phyloP scores from a whole-genome alignment of 805 yeast genomes.

The Spathaspora arborariae region DNA sequence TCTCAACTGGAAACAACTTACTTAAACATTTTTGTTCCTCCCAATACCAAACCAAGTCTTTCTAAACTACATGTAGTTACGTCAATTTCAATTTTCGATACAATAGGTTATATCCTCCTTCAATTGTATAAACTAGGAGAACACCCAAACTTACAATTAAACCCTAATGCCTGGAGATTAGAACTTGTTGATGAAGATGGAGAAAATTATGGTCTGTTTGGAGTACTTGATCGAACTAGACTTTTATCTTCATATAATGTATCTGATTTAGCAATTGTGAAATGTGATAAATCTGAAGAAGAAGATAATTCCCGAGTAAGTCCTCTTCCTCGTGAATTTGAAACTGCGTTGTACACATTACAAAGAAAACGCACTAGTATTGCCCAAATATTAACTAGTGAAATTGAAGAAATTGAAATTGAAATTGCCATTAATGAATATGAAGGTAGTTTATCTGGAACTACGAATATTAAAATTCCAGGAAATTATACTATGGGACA shows the following conservation, averaged over 20 bases:
- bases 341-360: constrained; percentile 16
- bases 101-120: constrained; percentile 37
- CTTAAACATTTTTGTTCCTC: constrained; percentile 32
- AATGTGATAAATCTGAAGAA: constrained; percentile 31
- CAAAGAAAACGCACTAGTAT: constrained; percentile 13
- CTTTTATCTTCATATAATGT: constrained; percentile 67
- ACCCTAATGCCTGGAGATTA: constrained; percentile 72
- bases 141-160: constrained; percentile 14
- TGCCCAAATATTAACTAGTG: constrained; percentile 9
- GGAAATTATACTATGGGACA: constrained; percentile 18
- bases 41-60: constrained; percentile 23
- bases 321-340: constrained; percentile 50
- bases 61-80: constrained; percentile 20
- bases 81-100: constrained; percentile 31
- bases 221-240: constrained; percentile 72
- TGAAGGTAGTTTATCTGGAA: constrained; percentile 2
- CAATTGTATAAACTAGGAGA: constrained; percentile 18
- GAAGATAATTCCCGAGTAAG: constrained; percentile 50
- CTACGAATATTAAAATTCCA: constrained; percentile 2
- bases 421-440: constrained; percentile 6
- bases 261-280: constrained; percentile 72
- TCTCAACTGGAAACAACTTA: constrained; percentile 8
- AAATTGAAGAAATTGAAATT: constrained; percentile 6
- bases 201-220: constrained; percentile 90
- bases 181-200: constrained; percentile 91